A percentile compares a stretch with the other conserved stretches of the same genome.
Evolutionary conservation across 768 basidiomycete genomes (phyloP).

Genomic region (Pisolithus marmoratus): DNA sequence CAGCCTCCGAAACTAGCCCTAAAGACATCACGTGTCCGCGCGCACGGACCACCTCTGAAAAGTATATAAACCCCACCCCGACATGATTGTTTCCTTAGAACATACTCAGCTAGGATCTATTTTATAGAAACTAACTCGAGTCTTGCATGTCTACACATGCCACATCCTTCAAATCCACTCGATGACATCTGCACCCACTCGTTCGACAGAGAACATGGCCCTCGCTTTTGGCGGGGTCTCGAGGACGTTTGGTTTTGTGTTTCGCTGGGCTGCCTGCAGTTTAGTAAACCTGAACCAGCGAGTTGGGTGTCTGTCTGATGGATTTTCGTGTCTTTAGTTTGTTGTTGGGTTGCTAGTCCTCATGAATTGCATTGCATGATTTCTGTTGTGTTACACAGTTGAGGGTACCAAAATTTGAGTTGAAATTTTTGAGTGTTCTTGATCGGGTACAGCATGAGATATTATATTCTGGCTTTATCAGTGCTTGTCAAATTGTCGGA

Average conservation of each 20-base stretch:
- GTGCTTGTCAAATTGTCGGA: too few relatives aligned
- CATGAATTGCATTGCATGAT: too few relatives aligned
- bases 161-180: slow-evolving; percentile 65
- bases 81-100: slow-evolving; percentile 42
- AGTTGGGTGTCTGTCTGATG: slow-evolving; percentile 62
- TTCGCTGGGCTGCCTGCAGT: slow-evolving; percentile 23
- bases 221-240: slow-evolving; percentile 33
- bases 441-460: too few relatives aligned
- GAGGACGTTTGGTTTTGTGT: slow-evolving; percentile 56
- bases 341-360: not conserved
- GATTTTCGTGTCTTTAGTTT: slow-evolving; percentile 29
- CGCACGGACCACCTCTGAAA: slow-evolving; percentile 31
- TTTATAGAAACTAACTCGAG: slow-evolving; percentile 75
- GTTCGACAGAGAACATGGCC: slow-evolving; percentile 63
- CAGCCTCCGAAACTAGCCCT: not conserved
- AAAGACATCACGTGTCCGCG: slow-evolving; percentile 15
- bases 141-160: slow-evolving; percentile 78
- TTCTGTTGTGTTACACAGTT: too few relatives aligned
- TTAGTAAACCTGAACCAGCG: slow-evolving; percentile 36
- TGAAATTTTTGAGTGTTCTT: too few relatives aligned
- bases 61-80: slow-evolving; percentile 27
- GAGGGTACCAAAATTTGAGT: too few relatives aligned
- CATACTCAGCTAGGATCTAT: slow-evolving; percentile 81
- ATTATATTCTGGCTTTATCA: too few relatives aligned
- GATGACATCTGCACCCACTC: slow-evolving; percentile 63